Conservation (phyloP, 1,284 basidiomycete genomes). For the Cryptococcus deneoformans region DNA sequence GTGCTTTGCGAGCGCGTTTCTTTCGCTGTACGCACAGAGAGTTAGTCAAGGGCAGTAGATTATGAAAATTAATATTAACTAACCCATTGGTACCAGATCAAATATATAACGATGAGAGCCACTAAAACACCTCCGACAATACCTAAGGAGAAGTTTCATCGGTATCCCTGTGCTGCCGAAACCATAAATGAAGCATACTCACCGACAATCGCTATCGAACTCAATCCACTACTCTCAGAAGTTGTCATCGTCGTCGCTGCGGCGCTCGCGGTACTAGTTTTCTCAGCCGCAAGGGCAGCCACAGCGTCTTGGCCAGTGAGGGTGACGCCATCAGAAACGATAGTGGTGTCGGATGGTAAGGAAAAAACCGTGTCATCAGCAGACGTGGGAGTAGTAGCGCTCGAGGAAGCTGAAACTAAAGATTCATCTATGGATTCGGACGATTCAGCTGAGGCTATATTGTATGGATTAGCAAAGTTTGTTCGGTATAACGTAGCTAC, state of each 20-base stretch:
- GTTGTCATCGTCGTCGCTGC: background rate
- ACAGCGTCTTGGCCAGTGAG: slow-evolving; percentile 5
- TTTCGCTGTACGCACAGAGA: slow-evolving; percentile 5
- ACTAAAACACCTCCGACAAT: slow-evolving; percentile 17
- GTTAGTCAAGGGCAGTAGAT: background rate
- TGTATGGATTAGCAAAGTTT: too few species aligned
- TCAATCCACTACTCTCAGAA: slow-evolving; percentile 36
- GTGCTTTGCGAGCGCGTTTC: slow-evolving; percentile 7
- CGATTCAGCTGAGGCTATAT: background rate
- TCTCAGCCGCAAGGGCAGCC: slow-evolving; percentile 1
- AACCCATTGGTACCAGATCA: slow-evolving; percentile 16
- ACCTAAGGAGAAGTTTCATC: background rate
- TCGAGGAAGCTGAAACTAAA: background rate
- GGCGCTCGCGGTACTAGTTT: slow-evolving; percentile 4
- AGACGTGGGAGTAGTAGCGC: background rate
- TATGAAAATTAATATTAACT: background rate
- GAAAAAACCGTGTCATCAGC: background rate
- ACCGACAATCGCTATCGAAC: slow-evolving; percentile 27
- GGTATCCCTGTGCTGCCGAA: background rate
- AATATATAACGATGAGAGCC: slow-evolving; percentile 7
- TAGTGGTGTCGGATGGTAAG: background rate
- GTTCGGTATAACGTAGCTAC: too few species aligned
- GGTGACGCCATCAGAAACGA: slow-evolving; percentile 1
- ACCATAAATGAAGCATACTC: background rate
- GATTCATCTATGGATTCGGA: background rate